These are phyloP conservation scores for Neoboletus subvelutipes DNA, from an alignment of 768 basidiomycete species.

Conservation along the genomic window DNA sequence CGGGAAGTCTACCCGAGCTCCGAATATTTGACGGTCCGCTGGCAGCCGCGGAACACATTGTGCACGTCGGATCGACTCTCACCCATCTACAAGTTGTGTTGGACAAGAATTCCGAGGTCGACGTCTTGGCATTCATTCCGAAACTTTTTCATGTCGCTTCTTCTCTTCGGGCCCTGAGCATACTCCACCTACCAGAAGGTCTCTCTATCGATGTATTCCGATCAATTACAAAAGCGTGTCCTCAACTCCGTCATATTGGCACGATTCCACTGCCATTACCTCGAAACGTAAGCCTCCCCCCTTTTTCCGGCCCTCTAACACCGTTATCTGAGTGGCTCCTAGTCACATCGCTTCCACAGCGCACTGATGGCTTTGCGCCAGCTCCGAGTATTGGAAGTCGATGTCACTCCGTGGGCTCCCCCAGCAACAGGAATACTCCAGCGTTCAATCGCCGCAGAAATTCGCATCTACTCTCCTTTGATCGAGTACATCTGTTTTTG, in stretches of 20 bases:
- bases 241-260: slow-evolving; percentile 40
- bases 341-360: slow-evolving; percentile 36
- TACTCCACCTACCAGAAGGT: slow-evolving; percentile 37
- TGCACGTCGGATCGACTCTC: slow-evolving; percentile 36
- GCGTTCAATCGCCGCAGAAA: slow-evolving; percentile 39
- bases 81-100: slow-evolving; percentile 45
- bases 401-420: slow-evolving; percentile 37
- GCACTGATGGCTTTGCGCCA: slow-evolving; percentile 35
- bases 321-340: slow-evolving; percentile 22
- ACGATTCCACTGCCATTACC: slow-evolving; percentile 37
- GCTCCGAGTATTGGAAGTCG: slow-evolving; percentile 38
- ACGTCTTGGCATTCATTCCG: slow-evolving; percentile 33
- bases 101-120: slow-evolving; percentile 37
- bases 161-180: slow-evolving; percentile 37
- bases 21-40: slow-evolving; percentile 46
- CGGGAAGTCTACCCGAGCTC: slow-evolving; percentile 41
- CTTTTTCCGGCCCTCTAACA: slow-evolving; percentile 5
- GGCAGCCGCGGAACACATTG: slow-evolving; percentile 41
- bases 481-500: slow-evolving; percentile 38
- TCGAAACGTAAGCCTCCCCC: slow-evolving; percentile 32
- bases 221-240: slow-evolving; percentile 34
- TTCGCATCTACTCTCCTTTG: slow-evolving; percentile 38
- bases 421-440: slow-evolving; percentile 31
- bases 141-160: slow-evolving; percentile 29
- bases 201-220: slow-evolving; percentile 30